A percentile compares a stretch with the other conserved stretches of the same genome.
These are phyloP conservation scores for Brachypodium distachyon DNA, from an alignment of 202 grass and related monocot species.

Conservation along the genomic window DNA sequence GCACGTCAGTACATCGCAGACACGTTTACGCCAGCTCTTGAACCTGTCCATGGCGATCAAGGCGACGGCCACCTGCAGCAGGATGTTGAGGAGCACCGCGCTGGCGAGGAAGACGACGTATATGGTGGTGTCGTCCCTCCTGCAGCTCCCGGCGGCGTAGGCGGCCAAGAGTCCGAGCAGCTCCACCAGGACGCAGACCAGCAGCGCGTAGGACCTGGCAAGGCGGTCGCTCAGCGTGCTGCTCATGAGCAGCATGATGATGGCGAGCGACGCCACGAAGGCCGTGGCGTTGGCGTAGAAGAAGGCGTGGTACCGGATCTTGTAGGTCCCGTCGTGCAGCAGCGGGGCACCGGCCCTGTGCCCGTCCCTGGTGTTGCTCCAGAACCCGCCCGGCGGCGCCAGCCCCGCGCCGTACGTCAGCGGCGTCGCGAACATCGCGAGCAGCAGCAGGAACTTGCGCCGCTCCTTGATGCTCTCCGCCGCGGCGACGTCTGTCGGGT, in stretches of 20 bases:
- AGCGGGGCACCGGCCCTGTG: conserved; percentile 16
- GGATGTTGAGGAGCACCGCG: background rate
- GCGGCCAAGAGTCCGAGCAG: conserved; percentile 22
- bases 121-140: background rate
- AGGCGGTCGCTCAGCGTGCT: background rate
- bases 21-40: background rate
- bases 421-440: conserved; percentile 26
- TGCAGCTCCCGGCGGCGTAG: conserved; percentile 24
- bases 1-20: background rate
- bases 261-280: conserved; percentile 21
- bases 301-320: conserved; percentile 10
- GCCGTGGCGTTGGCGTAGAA: conserved; percentile 25
- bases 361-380: background rate
- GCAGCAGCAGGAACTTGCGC: conserved; percentile 4
- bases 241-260: conserved; percentile 31
- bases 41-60: background rate
- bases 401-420: conserved; percentile 28
- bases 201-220: background rate
- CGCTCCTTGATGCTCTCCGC: background rate
- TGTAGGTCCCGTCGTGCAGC: background rate
- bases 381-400: conserved; percentile 21
- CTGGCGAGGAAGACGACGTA: background rate
- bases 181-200: background rate
- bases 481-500: background rate
- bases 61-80: background rate